Conservation (phyloP, 257 asterid genomes). For the Penstemon eatonii region DNA sequence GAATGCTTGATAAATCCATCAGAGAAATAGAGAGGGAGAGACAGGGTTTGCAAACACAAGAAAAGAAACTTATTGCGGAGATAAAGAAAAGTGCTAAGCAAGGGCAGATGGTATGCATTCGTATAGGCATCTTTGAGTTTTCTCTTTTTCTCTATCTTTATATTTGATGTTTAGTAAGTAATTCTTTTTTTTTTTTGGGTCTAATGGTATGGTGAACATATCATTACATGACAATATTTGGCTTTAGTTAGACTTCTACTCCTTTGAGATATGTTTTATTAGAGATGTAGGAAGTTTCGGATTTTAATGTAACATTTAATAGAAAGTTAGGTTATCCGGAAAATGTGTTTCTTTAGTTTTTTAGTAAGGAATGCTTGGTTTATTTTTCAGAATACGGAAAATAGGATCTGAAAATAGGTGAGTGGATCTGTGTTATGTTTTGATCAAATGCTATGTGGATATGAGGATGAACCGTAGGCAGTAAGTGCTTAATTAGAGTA, state of each 20-base stretch:
- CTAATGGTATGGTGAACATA: slow-evolving; percentile 11
- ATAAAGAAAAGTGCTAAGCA: slow-evolving; percentile 97
- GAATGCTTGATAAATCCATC: slow-evolving; percentile 96
- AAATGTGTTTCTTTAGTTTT: no score
- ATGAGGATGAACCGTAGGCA: no score
- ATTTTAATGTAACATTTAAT: no score
- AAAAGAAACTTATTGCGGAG: slow-evolving; percentile 86
- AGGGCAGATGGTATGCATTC: slow-evolving; percentile 82
- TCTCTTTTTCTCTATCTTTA: background rate
- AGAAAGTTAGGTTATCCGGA: no score
- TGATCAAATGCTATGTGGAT: no score
- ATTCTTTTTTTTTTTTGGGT: background rate
- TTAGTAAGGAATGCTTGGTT: no score
- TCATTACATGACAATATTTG: slow-evolving; percentile 17
- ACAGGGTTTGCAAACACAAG: slow-evolving; percentile 88
- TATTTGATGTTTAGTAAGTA: background rate
- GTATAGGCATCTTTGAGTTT: slow-evolving; percentile 10
- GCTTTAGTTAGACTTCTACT: slow-evolving; percentile 11
- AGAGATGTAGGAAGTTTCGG: no score
- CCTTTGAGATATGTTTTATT: background rate
- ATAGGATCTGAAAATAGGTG: no score
- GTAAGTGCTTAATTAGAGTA: no score
- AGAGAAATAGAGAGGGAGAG: slow-evolving; percentile 98
- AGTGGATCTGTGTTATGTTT: no score
- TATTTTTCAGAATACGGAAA: no score